Evolutionary conservation across 768 basidiomycete species (phyloP).

Genomic region (Leucocoprinus sp.): DNA sequence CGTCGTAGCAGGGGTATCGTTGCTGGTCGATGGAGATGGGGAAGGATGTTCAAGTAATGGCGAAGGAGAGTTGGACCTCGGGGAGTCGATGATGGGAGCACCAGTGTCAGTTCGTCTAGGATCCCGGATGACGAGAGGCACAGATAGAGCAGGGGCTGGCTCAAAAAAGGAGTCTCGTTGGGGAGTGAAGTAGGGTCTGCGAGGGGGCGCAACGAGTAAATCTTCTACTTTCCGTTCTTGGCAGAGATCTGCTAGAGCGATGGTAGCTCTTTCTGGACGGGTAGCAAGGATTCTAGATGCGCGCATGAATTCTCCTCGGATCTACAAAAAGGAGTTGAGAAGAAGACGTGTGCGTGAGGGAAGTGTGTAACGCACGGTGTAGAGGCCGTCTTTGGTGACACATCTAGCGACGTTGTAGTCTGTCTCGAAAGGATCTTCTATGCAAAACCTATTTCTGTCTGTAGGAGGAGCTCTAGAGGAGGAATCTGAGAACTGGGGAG

Average conservation of each 20-base stretch:
- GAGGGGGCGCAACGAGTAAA: constrained; percentile 44
- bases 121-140: constrained; percentile 12
- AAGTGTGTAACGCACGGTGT: constrained; percentile 52
- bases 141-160: too few species aligned
- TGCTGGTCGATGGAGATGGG: neutral
- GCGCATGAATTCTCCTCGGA: constrained; percentile 98
- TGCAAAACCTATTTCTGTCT: constrained; percentile 91
- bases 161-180: too few species aligned
- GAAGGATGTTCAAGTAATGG: neutral
- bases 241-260: constrained; percentile 83
- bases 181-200: too few species aligned
- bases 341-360: neutral
- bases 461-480: constrained; percentile 38
- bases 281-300: constrained; percentile 77
- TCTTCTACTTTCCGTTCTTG: constrained; percentile 78
- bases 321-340: constrained; percentile 38
- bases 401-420: constrained; percentile 96
- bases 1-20: too few species aligned
- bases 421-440: constrained; percentile 97
- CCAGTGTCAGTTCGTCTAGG: constrained; percentile 10
- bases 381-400: constrained; percentile 93
- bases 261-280: constrained; percentile 73
- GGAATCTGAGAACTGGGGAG: neutral
- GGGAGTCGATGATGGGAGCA: neutral
- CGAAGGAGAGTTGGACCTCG: neutral